Conservation (phyloP, 169 alveolate genomes). For the Blepharisma undulans region DNA sequence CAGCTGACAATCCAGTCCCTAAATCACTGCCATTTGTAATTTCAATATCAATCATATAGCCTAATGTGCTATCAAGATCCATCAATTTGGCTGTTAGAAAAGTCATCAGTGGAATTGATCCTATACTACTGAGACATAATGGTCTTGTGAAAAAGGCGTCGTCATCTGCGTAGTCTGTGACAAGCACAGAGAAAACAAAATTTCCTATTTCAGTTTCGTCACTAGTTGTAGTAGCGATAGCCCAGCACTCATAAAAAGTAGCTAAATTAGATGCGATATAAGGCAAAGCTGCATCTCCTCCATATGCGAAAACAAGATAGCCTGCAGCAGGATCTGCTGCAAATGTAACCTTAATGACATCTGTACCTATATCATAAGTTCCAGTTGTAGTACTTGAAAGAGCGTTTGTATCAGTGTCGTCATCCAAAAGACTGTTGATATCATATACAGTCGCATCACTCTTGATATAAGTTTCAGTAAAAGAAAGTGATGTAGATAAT, state of each 20-base stretch:
- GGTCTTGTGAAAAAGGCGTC: background rate
- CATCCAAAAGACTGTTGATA: too few species aligned
- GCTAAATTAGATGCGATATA: background rate
- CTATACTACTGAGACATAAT: background rate
- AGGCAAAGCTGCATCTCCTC: background rate
- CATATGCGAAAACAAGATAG: background rate
- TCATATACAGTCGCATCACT: background rate
- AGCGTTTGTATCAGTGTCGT: background rate
- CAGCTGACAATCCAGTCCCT: background rate
- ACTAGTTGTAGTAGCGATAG: background rate
- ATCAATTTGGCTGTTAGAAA: background rate
- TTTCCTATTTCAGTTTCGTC: background rate
- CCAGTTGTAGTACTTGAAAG: background rate
- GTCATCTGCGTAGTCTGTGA: background rate
- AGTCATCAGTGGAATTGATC: background rate
- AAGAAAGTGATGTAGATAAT: background rate
- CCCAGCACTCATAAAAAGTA: background rate
- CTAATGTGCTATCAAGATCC: background rate
- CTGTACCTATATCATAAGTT: background rate
- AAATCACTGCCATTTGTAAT: background rate
- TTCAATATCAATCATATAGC: background rate
- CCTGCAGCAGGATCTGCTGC: background rate
- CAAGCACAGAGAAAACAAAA: background rate
- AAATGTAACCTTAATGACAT: background rate
- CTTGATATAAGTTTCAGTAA: background rate